Conservation (phyloP, 2,329 filamentous ascomycete genomes). For the Zasmidium angulare region DNA sequence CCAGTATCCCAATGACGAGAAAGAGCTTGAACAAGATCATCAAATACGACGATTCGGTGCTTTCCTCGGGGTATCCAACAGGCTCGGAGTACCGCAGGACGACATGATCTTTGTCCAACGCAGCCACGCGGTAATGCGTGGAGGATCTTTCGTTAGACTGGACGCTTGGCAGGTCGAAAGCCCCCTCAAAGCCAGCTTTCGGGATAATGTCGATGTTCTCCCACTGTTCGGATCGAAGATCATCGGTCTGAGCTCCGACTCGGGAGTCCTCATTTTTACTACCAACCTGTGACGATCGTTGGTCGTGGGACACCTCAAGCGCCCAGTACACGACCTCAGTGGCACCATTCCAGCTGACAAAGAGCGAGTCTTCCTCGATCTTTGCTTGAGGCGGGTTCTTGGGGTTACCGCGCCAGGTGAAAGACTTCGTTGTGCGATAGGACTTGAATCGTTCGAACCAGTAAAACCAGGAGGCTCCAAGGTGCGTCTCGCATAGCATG, state of each 20-base stretch:
- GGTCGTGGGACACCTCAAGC: constrained; percentile 27
- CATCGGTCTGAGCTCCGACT: constrained; percentile 50
- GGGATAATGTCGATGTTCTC: constrained; percentile 19
- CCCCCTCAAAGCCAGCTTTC: constrained; percentile 27
- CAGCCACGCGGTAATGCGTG: constrained; percentile 23
- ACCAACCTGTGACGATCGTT: constrained; percentile 65
- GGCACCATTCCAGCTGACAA: constrained; percentile 55
- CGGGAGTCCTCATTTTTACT: constrained; percentile 74
- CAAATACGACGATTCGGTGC: constrained; percentile 13
- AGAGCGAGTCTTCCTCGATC: constrained; percentile 36
- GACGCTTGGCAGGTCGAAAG: constrained; percentile 17
- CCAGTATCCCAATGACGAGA: constrained; percentile 19
- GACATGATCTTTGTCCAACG: constrained; percentile 22
- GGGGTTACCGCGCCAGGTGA: constrained; percentile 31
- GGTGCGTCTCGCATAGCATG: constrained; percentile 45
- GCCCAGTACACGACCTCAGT: constrained; percentile 49
- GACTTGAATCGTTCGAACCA: constrained; percentile 34
- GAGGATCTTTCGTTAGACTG: constrained; percentile 6
- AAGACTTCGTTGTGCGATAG: constrained; percentile 39
- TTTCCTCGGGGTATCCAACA: constrained; percentile 1
- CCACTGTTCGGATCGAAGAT: neutral
- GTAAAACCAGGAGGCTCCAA: constrained; percentile 36
- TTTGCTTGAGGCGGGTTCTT: constrained; percentile 24
- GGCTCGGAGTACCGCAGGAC: constrained; percentile 21
- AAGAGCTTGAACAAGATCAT: constrained; percentile 22